These are phyloP conservation scores for Guyanaporus albipodus DNA, from an alignment of 768 basidiomycete genomes.

Conservation along the genomic window DNA sequence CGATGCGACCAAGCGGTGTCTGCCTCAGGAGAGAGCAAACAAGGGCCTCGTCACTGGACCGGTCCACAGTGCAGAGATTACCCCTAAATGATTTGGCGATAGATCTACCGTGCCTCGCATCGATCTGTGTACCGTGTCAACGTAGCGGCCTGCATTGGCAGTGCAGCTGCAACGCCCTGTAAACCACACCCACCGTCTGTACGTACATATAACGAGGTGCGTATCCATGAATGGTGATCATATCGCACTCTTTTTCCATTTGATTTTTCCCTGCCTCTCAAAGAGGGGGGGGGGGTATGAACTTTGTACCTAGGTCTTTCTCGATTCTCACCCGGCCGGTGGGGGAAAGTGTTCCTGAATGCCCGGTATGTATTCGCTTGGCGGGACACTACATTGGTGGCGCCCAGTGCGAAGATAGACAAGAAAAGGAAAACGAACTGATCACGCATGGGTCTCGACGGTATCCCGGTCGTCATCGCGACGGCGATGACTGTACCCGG, in stretches of 20 bases:
- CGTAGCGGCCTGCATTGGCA: conserved; percentile 2
- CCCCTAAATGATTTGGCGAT: conserved; percentile 6
- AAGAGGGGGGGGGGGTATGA: conserved; percentile 1
- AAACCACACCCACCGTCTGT: background rate
- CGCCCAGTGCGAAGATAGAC: background rate
- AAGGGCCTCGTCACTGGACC: too few species aligned
- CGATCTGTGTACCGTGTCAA: conserved; percentile 8
- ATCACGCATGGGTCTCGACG: conserved; percentile 29
- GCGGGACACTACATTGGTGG: background rate
- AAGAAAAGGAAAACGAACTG: conserved; percentile 19
- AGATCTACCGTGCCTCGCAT: conserved; percentile 11
- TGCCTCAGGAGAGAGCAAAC: background rate
- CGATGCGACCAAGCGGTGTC: background rate
- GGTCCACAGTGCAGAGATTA: too few species aligned
- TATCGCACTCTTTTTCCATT: conserved; percentile 4
- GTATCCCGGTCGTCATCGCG: conserved; percentile 31
- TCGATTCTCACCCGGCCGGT: conserved; percentile 2
- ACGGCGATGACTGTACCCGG: conserved; percentile 9
- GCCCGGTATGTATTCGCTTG: conserved; percentile 5
- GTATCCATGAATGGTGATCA: conserved; percentile 8
- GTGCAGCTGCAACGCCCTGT: background rate
- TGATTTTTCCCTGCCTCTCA: conserved; percentile 1
- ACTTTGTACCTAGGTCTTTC: conserved; percentile 21
- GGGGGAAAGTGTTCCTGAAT: conserved; percentile 1
- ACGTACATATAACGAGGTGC: conserved; percentile 9